Conservation (phyloP, 768 basidiomycete genomes). For the Lactarius psammicola region DNA sequence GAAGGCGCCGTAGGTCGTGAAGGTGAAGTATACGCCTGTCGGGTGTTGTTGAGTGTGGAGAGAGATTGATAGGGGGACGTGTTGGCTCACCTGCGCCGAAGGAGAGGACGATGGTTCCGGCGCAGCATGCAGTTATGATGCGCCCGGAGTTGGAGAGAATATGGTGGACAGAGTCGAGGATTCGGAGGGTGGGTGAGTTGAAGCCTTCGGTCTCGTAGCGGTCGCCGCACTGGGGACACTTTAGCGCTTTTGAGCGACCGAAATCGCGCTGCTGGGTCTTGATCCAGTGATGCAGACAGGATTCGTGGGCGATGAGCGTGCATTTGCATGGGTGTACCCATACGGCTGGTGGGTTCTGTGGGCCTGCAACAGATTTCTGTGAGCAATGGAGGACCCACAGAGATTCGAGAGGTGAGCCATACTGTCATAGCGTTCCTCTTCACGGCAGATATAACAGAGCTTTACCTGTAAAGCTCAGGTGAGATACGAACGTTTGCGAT, state of each 20-base stretch:
- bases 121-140: constrained; percentile 49
- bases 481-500: neutral
- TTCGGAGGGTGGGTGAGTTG: constrained; percentile 50
- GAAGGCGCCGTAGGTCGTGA: constrained; percentile 69
- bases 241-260: constrained; percentile 56
- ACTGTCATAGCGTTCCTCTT: constrained; percentile 61
- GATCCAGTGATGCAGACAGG: constrained; percentile 79
- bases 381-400: neutral
- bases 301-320: constrained; percentile 76
- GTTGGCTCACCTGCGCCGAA: constrained; percentile 58
- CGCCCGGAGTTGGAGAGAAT: constrained; percentile 51
- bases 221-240: constrained; percentile 76
- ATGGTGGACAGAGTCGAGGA: constrained; percentile 53
- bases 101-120: constrained; percentile 51
- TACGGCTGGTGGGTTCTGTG: constrained; percentile 48
- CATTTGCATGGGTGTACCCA: constrained; percentile 85
- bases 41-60: constrained; percentile 39
- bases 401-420: constrained; percentile 7
- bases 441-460: constrained; percentile 77
- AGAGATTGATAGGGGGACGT: constrained; percentile 21
- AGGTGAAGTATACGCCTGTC: constrained; percentile 47
- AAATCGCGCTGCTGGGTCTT: constrained; percentile 60
- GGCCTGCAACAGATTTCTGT: constrained; percentile 35
- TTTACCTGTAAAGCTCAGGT: constrained; percentile 48
- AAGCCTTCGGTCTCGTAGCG: constrained; percentile 66